Evolutionary conservation across 2,329 filamentous ascomycete species (phyloP).

Genomic region (Colletotrichum noveboracense): DNA sequence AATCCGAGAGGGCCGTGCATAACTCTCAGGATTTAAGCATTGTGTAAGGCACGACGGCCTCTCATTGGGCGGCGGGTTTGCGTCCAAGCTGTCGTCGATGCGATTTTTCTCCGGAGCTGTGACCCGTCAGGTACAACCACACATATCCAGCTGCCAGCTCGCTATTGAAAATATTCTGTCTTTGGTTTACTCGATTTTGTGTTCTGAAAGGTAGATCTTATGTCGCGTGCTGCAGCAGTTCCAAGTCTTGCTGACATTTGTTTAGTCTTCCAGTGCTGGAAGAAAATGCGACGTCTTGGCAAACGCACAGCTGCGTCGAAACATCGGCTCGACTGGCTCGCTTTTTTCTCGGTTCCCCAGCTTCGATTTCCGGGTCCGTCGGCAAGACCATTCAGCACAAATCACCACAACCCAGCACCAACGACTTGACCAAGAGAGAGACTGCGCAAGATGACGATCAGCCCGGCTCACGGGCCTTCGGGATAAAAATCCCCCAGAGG

Average conservation of each 20-base stretch:
- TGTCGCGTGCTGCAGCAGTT: not conserved
- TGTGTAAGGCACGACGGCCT: not conserved
- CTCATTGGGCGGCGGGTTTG: not conserved
- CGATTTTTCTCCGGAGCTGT: slow-evolving; percentile 7
- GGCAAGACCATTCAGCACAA: not conserved
- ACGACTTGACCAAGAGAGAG: not conserved
- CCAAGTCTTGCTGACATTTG: not conserved
- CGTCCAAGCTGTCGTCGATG: not conserved
- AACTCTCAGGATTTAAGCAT: not conserved
- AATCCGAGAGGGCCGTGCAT: not conserved
- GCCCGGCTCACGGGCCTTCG: not conserved
- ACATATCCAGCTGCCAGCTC: not conserved
- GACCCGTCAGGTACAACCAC: not conserved
- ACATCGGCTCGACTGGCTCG: not conserved
- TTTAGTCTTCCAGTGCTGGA: not conserved
- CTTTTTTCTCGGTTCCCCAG: not conserved
- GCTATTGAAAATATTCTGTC: not conserved
- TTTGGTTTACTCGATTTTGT: not conserved
- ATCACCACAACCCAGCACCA: not conserved
- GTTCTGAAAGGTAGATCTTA: fast-evolving
- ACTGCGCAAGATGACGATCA: not conserved
- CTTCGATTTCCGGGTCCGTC: not conserved
- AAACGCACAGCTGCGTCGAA: not conserved
- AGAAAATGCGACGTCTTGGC: slow-evolving; percentile 14
- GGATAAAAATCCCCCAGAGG: not conserved